Conservation (phyloP, 257 asterid species). For the Nyctanthes arbortristis region DNA sequence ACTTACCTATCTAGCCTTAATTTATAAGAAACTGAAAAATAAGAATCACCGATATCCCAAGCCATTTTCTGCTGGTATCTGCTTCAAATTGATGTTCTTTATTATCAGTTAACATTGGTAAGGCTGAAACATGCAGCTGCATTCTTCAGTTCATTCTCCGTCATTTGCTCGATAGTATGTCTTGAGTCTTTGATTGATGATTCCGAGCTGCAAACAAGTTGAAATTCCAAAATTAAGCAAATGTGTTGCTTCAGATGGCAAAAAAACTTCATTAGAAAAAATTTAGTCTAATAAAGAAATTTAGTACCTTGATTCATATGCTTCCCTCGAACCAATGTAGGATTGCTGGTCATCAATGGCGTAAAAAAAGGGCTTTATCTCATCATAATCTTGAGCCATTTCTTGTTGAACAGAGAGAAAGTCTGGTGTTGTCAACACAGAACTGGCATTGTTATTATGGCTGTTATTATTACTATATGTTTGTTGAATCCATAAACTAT, state of each 20-base stretch:
- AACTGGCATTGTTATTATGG: slow-evolving; percentile 33
- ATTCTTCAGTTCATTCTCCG: slow-evolving; percentile 72
- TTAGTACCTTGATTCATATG: slow-evolving; percentile 65
- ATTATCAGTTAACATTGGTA: slow-evolving; percentile 66
- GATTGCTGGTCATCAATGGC: slow-evolving; percentile 72
- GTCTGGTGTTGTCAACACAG: slow-evolving; percentile 40
- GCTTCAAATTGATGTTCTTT: slow-evolving; percentile 20
- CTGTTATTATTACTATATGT: slow-evolving; percentile 36
- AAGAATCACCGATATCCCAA: slow-evolving; percentile 28
- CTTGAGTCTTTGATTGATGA: slow-evolving; percentile 64
- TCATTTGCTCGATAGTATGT: slow-evolving; percentile 64
- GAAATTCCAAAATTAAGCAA: background rate
- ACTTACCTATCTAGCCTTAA: slow-evolving; percentile 26
- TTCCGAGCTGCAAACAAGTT: slow-evolving; percentile 56
- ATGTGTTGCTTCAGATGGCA: background rate
- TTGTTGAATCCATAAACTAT: slow-evolving; percentile 54
- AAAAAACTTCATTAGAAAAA: too few species aligned
- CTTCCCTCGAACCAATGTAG: slow-evolving; percentile 60
- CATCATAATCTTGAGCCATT: slow-evolving; percentile 51
- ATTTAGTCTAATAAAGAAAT: background rate
- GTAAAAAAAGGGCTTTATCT: slow-evolving; percentile 66
- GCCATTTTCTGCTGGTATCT: slow-evolving; percentile 25
- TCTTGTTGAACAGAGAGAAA: slow-evolving; percentile 40
- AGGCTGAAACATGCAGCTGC: slow-evolving; percentile 88
- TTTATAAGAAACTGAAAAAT: slow-evolving; percentile 10